Conservation (phyloP, 768 basidiomycete species). For the Xanthoconium stramineum region DNA sequence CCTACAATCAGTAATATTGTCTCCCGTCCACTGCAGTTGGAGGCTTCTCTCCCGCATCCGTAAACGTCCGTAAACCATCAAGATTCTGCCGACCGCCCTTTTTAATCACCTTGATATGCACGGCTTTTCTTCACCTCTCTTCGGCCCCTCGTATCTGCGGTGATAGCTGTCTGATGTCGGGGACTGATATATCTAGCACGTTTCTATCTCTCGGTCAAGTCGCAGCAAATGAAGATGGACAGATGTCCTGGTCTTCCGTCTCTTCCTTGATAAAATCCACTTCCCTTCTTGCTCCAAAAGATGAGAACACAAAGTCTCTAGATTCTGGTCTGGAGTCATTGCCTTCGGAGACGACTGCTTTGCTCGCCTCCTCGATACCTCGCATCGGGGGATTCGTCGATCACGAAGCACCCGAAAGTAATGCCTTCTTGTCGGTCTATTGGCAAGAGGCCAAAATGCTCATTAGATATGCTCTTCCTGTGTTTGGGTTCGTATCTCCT, state of each 20-base stretch:
- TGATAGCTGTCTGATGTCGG: too few relatives aligned
- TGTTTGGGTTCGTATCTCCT: slow-evolving; percentile 58
- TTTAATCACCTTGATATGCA: too few relatives aligned
- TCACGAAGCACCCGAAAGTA: slow-evolving; percentile 27
- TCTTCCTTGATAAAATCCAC: slow-evolving; percentile 2
- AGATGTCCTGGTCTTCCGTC: background rate
- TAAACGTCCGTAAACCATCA: too few relatives aligned
- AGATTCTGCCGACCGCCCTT: too few relatives aligned
- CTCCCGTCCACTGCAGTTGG: too few relatives aligned
- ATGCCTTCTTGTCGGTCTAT: background rate
- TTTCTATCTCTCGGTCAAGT: slow-evolving; percentile 53
- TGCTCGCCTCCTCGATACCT: slow-evolving; percentile 51
- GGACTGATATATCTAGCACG: too few relatives aligned
- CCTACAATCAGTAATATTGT: too few relatives aligned
- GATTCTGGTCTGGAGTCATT: background rate
- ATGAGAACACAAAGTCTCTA: background rate
- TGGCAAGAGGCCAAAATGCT: slow-evolving; percentile 38
- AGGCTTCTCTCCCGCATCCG: too few relatives aligned
- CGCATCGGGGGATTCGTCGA: slow-evolving; percentile 41
- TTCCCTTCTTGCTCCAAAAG: background rate
- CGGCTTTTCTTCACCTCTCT: too few relatives aligned
- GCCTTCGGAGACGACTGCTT: slow-evolving; percentile 52
- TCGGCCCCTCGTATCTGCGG: too few relatives aligned
- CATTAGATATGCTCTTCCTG: slow-evolving; percentile 64
- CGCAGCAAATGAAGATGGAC: slow-evolving; percentile 37